phyloP scores from a whole-genome alignment of 225 moss, liverwort and hornwort genomes.

The Marchantia paleacea region DNA sequence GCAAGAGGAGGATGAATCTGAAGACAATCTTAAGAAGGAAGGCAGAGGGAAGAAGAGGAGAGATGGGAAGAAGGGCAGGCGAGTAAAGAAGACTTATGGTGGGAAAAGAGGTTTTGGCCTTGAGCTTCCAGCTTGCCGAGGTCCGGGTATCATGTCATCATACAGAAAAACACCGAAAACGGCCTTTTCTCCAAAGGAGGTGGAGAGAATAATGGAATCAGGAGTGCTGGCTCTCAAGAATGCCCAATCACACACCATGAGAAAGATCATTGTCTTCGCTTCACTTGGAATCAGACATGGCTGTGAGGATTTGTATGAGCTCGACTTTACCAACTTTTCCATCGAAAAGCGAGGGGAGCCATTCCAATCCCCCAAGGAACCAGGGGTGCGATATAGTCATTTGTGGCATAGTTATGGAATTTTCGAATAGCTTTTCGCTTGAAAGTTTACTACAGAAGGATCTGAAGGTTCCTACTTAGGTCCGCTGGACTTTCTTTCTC shows the following conservation, averaged over 20 bases:
- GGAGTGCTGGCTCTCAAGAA: constrained; percentile 73
- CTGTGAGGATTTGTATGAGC: constrained; percentile 88
- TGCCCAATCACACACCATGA: constrained; percentile 90
- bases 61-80: constrained; percentile 53
- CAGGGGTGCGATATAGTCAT: constrained; percentile 55
- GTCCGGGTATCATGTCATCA: constrained; percentile 53
- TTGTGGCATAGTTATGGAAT: too few species aligned
- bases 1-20: constrained; percentile 59
- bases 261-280: constrained; percentile 82
- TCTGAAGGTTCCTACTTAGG: too few species aligned
- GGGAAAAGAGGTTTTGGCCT: constrained; percentile 62
- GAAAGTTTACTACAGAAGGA: too few species aligned
- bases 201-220: constrained; percentile 79
- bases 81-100: constrained; percentile 48
- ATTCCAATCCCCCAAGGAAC: constrained; percentile 69
- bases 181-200: constrained; percentile 70
- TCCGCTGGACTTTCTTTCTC: not conserved
- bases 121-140: constrained; percentile 57
- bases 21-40: constrained; percentile 45
- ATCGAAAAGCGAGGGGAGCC: constrained; percentile 61
- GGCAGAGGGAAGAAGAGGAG: constrained; percentile 39
- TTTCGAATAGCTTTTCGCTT: too few species aligned
- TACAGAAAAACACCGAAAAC: constrained; percentile 79
- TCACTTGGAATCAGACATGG: constrained; percentile 85
- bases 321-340: constrained; percentile 71